Base-by-base conservation (phyloP, 768 basidiomycete genomes). In the Mycena kentingensis region DNA sequence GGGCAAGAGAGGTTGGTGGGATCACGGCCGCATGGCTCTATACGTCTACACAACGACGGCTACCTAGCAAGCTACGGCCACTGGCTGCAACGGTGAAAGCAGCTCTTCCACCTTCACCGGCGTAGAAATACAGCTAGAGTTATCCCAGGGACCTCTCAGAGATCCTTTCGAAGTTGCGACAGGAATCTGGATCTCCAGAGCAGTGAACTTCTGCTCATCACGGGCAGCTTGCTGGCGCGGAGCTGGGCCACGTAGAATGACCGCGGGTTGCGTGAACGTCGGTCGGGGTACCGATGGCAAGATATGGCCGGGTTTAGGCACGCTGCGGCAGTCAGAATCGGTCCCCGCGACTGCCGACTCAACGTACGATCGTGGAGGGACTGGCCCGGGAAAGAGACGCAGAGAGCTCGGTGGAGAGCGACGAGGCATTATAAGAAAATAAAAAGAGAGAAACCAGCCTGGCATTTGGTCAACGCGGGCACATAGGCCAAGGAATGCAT, bases 391-490 rank as follows among this genome's bases (percentile, higher is more conserved):
- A 51, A 77, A 68, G 51, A 90, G 79, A 42, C 74, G 80, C 54
- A 90, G 81, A 25, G 85, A 75, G 37, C 81, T 76, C 5, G 88
- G 88, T 1, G 88, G 83, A 26, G 79, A 72, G 26, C 88, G 84
- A 61, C 87, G 84, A 47, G 80, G 77, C 86, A 89, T 89, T 35
- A 53, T 56, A 41, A 38, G 19, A 24, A 34, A 13, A 50, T 36
- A 37, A 52, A 24, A 25, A 43, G 48, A 32, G 36, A 37, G 41
- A 42, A 42, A 42, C 21, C 41, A 24, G 41, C 22, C 41, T 42
- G 24, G 19, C 10, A 10, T 10, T 10, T 39, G 11, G 21, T 15
- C 18, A 39, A 10, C 15, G 21, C 37, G 13, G 8, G 37, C 15
- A 19, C 8, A 19, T 10, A 19, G 8, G 21, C 37, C 13, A 19